Percentiles rank a stretch among this genome's conserved stretches.
These are phyloP conservation scores for Chrysoporthe cubensis DNA, from an alignment of 2,329 filamentous ascomycete genomes.

Conservation along the genomic window DNA sequence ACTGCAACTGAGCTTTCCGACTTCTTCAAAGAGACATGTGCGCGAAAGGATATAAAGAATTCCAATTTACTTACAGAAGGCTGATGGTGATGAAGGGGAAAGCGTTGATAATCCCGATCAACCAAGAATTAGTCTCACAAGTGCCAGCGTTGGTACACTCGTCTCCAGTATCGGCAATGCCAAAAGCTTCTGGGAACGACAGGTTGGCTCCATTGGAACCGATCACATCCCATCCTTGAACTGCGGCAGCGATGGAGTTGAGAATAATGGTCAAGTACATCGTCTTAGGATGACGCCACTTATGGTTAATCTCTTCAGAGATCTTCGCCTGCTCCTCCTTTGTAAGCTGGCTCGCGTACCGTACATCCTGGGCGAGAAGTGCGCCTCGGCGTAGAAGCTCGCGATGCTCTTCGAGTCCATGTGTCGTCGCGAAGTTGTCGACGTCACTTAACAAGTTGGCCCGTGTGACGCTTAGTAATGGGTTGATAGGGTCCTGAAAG, in stretches of 20 bases:
- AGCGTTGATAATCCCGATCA: constrained; percentile 69
- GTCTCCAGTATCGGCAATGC: constrained; percentile 41
- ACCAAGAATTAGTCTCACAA: constrained; percentile 37
- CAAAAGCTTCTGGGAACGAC: constrained; percentile 59
- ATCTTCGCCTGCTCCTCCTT: not conserved
- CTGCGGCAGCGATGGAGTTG: constrained; percentile 56
- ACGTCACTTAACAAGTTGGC: not conserved
- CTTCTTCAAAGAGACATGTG: not conserved
- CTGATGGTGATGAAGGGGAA: not conserved
- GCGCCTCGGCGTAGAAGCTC: not conserved
- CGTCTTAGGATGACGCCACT: constrained; percentile 65
- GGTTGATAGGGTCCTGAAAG: not conserved
- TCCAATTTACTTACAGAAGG: not conserved
- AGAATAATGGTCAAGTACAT: constrained; percentile 63
- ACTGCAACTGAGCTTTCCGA: not conserved
- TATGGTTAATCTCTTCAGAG: constrained; percentile 62
- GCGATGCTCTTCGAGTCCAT: not conserved
- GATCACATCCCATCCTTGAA: constrained; percentile 53
- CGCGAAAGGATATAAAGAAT: not conserved
- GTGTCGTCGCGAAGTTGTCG: not conserved
- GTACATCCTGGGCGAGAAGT: not conserved
- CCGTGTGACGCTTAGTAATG: not conserved
- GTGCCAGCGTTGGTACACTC: not conserved
- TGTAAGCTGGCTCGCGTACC: not conserved
- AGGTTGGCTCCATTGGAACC: constrained; percentile 63